Base-by-base conservation (phyloP, 345 rosid genomes). In the Acer negundo region DNA sequence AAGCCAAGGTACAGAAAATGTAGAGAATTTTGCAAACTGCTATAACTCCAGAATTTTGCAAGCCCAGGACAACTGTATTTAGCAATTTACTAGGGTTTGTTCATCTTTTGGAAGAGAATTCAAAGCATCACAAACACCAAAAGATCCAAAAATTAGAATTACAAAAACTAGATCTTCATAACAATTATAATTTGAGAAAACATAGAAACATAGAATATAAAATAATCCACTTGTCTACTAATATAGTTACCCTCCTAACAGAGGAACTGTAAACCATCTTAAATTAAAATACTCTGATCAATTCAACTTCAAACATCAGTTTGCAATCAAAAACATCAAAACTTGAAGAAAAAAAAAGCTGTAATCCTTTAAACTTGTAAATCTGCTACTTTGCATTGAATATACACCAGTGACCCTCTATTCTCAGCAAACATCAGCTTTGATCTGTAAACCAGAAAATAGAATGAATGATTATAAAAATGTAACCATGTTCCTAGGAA, bases 371-470 rank as follows among this genome's bases (percentile, higher is more conserved):
- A 20, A 63, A 17, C 24, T 20, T 51, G 40, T 35, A 42, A 26
- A 20, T 11, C 68, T 20, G 58, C 61, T 17, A 10, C 31, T 6
- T 17, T 51, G 9, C 15, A 3, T 10, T 44, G 76, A n/a, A n/a
- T 17, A 46, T 8, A 46, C 61, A 28, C 23, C 16, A 40, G 38
- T 22, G 42, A 6, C 35, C 38, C 20, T 55, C 58, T 19, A 17
- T 40, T 46, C 56, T 75, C 51, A 10, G 42, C 58, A n/a, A 38
- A 68, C 28, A 35, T 56, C 51, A 47, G 35, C 49, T 70, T 65
- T 40, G 20, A 63, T 65, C 71, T 64, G 70, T 11, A 31, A 28
- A 74, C 73, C 81, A 70, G 19, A 26, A 7, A 1, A 55, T 22
- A 20, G 70, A n/a, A 64, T 28, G 70, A 19, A 63, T 56, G 44